Evolutionary conservation across 73 alveolate species (phyloP), one percentile per base, ranked within the genome.

Genomic region (Paramecium caudatum): DNA sequence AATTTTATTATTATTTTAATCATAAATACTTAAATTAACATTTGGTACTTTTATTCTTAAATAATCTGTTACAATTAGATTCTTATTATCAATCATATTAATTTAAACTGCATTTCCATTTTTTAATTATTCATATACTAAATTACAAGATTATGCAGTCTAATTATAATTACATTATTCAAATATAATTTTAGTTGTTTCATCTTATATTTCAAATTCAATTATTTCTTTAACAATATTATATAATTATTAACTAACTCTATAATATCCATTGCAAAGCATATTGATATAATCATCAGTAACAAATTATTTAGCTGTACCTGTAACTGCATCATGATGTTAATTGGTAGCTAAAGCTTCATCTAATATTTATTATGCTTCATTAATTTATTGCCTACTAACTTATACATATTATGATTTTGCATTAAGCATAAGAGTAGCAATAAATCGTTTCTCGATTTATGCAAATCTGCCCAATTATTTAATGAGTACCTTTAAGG

Each of bases 281-380:
- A 70, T 86, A 25, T 74, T 34, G 34, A 80, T 90, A 82, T 96
- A 97, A 83, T 96, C 96, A 61, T 94, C 82, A 12, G 98, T 94
- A n/a, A 97, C 99, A 78, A 82, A 93, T 82, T 91, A 69, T 91
- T 91, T 92, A 9, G 92, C 96, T 33, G 99, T 97, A 19, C 99
- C 99, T 46, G 99, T 78, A 8, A 97, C 94, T n/a, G 98, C 99
- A 94, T 95, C 96, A 69, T 94, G 97, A 91, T 95, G 97, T 87
- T 96, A 95, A 16, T 82, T 25, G 4, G 94, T 82, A 10, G 93
- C 96, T 92, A 93, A 61, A 81, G 88, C 88, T n/a, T 74, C 27
- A 74, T 74, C 88, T 4, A 74, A 37, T 41, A 41, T 74, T 9
- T 41, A 16, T 12, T 27, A 41, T 34, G 62, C 43, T 21, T 74